Base-by-base conservation (phyloP, 2,329 filamentous ascomycete species). In the Sarocladium brachiariae region DNA sequence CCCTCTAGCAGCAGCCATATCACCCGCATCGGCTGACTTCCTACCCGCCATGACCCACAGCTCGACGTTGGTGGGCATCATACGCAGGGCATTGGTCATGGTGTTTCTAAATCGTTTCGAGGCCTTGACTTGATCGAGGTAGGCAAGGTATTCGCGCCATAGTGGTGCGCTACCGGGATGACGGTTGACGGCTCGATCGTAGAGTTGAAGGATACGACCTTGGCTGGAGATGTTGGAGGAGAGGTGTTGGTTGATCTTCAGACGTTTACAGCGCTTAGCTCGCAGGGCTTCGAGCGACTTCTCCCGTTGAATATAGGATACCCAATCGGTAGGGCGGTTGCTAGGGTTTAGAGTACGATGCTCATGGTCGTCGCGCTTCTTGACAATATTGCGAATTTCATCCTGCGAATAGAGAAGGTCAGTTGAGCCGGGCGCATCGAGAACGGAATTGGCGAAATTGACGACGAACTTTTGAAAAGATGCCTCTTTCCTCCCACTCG, bases 351-450 rank as follows among this genome's bases (percentile, higher is more conserved):
- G 87, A 58, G 97, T 81, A 52, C 84, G 86, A 70, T 96, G 92
- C 67, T 99, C 93, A 65, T 91, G 95, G 60, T 95, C 87, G 62
- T 89, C 95, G 59, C 93, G 84, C 67, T 93, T 96, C 63, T 85
- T 84, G 49, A 95, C 86, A 57, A 99, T 90, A 41, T 86, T 85
- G 55, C 82, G 80, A 64, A 99, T 96, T 67, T 99, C 92, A 57
- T 95, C 87, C 83, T 93, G 60, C 6, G 48, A n/a, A 23, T 14
- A 7, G 6, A 18, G 34, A 9, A 14, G 23, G 23, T 39, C 35
- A 50, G 37, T 8, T 7, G 10, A 18, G 33, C 21, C 34, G 37
- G 46, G 21, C 43, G 47, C 49, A 37, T 48, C 16, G 4, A 31
- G 2, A 49, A 27, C 33, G 51, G 52, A 51, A 56, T 25, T 51